Evolutionary conservation across 805 yeast species (phyloP), one percentile per base, ranked within the genome.

Genomic region (Clavispora fructus): DNA sequence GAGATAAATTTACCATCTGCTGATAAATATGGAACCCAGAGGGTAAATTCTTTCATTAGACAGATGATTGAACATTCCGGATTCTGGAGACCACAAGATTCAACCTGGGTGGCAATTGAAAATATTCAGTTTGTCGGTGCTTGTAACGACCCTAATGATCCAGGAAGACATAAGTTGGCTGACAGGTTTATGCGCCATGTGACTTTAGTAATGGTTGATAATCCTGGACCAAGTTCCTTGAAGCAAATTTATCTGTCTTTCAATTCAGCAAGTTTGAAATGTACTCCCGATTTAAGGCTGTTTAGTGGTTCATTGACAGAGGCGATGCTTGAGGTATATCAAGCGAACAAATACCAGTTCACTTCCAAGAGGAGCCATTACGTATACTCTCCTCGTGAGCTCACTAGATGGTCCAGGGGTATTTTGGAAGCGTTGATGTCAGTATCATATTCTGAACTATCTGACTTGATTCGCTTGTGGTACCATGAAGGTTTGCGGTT

Each of bases 121-220:
- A 74, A 82, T 40, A 71, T 92, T 26, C 95, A 86, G 57, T 74
- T 92, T 65, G 94, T 90, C n/a, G 97, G 95, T 8, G 97, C 98
- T 0, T 92, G 98, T 62, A 92, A 92, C 58, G 94, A 97, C 1
- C 83, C 96, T 0, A 73, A 82, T 0, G 95, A 87, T 62, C 78
- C 81, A 3, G 96, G 97, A 0, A 73, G 98, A 49, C 68, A 75
- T 10, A 60, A 59, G 3, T 58, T 92, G 19, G 68, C 81, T 1
- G 58, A 68, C 9, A 66, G 97, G 38, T 83, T 91, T 54, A 62
- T 86, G 40, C 71, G 95, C 6, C 91, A 83, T 55, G 70, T 79
- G 3, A 65, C 84, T 0, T 69, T 88, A 6, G 53, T 92, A 0
- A 77, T 80, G 78, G 85, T 91, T 5, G 95, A 84, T 51, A 85